Evolutionary conservation across 2,329 filamentous ascomycete genomes (phyloP), one percentile per base, ranked within the genome.

Genomic region (Colletotrichum sp.): DNA sequence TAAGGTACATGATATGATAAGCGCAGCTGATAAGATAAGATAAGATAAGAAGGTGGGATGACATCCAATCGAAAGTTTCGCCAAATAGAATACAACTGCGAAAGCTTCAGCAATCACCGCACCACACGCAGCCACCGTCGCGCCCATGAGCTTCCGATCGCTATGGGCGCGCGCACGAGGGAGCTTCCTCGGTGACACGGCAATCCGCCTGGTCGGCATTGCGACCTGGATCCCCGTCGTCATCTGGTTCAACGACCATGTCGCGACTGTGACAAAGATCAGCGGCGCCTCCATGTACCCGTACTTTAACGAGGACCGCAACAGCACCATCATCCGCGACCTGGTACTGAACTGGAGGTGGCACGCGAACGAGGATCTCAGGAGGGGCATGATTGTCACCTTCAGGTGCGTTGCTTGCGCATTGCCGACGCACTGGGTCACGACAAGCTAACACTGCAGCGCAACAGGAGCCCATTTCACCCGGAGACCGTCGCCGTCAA

Each of bases 401-500:
- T 92, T 96, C 80, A 88, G 91, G 92, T 93, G 83, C 28, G 88
- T 80, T 28, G 63, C 28, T 32, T 62, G 49, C n/a, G 15, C 32
- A n/a, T 13, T 44, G 36, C 8, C 26, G 10, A 63, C 39, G 52
- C 44, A 30, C 28, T 66, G 18, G 6, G 28, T 62, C 63, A 57
- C 15, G 39, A n/a, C 32, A n/a, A 63, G 36, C 52, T 75, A 32
- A 72, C 59, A 73, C 12, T 28, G 64, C 9, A 62, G 57, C 18
- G 62, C 21, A 24, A 39, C 78, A 96, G 94, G 82, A 95, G 92
- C 65, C 96, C 96, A 1, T 86, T 89, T 16, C 90, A 94, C 76
- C 94, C 95, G 0, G 92, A 95, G 34, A 88, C 90, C 26, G 87
- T 93, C 57, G 92, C 92, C 0, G 91, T 98, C 39, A 99, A 99